phyloP scores from a whole-genome alignment of 371 early-diverging fungal genomes.

The Mucor mucedo region DNA sequence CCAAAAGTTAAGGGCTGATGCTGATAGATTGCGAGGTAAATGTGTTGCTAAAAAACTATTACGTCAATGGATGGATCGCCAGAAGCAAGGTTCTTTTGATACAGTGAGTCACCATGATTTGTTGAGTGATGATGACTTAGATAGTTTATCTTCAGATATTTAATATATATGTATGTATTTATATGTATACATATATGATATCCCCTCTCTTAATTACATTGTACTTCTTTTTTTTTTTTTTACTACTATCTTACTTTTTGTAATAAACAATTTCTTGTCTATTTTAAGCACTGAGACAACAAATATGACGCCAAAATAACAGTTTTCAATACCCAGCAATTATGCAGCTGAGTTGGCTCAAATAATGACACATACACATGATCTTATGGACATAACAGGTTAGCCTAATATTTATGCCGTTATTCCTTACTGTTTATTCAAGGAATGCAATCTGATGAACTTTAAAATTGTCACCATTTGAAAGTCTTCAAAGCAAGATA shows the following conservation, averaged over 20 bases:
- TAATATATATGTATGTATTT: not conserved
- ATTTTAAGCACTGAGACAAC: not conserved
- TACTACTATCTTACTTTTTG: not conserved
- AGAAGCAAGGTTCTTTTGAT: not conserved
- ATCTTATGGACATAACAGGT: too few relatives aligned
- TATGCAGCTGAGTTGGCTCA: too few relatives aligned
- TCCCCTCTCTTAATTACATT: not conserved
- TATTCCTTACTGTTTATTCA: too few relatives aligned
- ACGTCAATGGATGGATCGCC: slow-evolving; percentile 49
- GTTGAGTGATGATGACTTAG: slow-evolving; percentile 5
- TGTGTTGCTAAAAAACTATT: slow-evolving; percentile 60
- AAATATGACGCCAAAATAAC: too few relatives aligned
- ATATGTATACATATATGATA: too few relatives aligned
- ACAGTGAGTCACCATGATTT: not conserved
- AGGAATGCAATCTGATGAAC: too few relatives aligned
- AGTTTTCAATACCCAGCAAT: too few relatives aligned
- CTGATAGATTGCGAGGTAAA: slow-evolving; percentile 58
- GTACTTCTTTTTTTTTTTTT: not conserved
- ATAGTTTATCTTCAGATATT: slow-evolving; percentile 3
- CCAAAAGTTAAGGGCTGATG: slow-evolving; percentile 41
- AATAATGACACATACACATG: too few relatives aligned
- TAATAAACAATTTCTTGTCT: not conserved
- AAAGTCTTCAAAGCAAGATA: too few relatives aligned
- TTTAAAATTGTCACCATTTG: too few relatives aligned
- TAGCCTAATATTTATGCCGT: too few relatives aligned